Percentiles rank a stretch among this genome's conserved stretches.
These are phyloP conservation scores for Fagus crenata DNA, from an alignment of 306 rosid genomes.

Conservation along the genomic window DNA sequence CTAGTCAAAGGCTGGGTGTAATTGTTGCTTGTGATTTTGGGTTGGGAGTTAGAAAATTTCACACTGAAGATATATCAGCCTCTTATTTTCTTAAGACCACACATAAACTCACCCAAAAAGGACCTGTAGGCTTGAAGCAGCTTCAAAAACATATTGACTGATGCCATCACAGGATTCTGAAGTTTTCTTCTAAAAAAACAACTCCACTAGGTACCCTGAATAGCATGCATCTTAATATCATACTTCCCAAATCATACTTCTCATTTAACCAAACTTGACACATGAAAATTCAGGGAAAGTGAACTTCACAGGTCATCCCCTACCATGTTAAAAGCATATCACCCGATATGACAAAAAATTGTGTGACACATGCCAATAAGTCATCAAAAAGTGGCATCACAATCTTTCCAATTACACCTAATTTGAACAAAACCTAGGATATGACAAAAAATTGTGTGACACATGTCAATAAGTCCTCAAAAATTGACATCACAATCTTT, in stretches of 20 bases:
- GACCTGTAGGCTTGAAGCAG: background rate
- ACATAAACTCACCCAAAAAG: background rate
- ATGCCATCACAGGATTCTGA: background rate
- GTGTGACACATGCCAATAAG: too few relatives aligned
- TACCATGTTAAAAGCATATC: too few relatives aligned
- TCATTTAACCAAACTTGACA: background rate
- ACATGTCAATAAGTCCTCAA: too few relatives aligned
- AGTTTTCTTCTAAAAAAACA: background rate
- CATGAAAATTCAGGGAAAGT: background rate
- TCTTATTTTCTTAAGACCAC: background rate
- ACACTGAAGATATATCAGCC: background rate
- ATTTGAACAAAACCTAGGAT: too few relatives aligned
- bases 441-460: too few relatives aligned
- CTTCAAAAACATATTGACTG: background rate
- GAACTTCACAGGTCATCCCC: background rate
- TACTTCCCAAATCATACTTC: background rate
- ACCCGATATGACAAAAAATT: too few relatives aligned
- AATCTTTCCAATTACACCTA: too few relatives aligned
- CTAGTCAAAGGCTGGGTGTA: background rate
- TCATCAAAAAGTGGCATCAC: too few relatives aligned
- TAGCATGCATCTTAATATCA: background rate
- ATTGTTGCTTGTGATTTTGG: background rate
- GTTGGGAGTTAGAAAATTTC: background rate
- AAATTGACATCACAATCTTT: too few relatives aligned
- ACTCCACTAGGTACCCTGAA: background rate